Percentiles rank a stretch among this genome's conserved stretches.
Evolutionary conservation across 306 rosid genomes (phyloP).

Genomic region (Dryas octopetala): DNA sequence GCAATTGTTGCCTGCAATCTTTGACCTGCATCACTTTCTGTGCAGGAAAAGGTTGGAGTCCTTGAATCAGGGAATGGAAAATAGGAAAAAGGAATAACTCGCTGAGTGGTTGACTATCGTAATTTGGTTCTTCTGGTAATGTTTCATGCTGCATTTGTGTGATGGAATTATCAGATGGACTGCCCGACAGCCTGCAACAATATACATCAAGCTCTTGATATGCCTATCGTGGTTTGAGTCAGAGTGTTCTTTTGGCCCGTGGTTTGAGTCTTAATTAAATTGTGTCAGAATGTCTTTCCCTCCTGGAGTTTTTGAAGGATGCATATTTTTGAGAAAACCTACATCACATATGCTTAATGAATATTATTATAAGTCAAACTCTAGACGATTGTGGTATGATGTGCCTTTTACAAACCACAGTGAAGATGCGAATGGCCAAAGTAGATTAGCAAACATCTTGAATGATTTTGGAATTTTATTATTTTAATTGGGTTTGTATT

Average conservation of each 20-base stretch:
- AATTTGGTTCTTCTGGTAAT: constrained; percentile 47
- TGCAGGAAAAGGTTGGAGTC: constrained; percentile 76
- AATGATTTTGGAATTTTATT: not conserved
- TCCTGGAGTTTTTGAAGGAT: not conserved
- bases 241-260: no score
- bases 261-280: not conserved
- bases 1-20: constrained; percentile 15
- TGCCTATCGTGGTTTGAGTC: no score
- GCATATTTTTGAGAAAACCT: not conserved
- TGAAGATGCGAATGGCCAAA: not conserved
- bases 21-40: constrained; percentile 15
- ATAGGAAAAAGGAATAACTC: constrained; percentile 38
- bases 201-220: no score
- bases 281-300: not conserved
- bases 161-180: no score
- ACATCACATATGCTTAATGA: no score
- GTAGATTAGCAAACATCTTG: not conserved
- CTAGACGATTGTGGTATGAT: not conserved
- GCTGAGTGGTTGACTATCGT: constrained; percentile 26
- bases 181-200: no score
- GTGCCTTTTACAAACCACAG: not conserved
- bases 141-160: constrained; percentile 5
- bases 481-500: no score
- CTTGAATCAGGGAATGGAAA: constrained; percentile 71
- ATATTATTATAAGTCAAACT: no score